A percentile compares a stretch with the other conserved stretches of the same genome.
Evolutionary conservation across 257 asterid species (phyloP).

Genomic region (Gentiana dahurica): DNA sequence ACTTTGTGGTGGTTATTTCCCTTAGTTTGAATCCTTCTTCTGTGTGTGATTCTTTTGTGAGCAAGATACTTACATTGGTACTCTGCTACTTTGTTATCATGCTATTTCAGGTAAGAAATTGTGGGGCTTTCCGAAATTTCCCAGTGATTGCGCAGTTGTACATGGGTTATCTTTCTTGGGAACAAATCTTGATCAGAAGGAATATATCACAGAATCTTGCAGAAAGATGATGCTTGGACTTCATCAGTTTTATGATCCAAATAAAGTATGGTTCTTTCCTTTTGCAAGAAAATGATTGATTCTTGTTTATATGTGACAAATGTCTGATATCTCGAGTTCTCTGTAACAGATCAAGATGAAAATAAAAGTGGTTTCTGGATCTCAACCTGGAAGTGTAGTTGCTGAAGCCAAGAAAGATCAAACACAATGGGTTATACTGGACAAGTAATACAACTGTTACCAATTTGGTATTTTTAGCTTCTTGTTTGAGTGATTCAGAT

Average conservation of each 20-base stretch:
- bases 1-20: constrained; percentile 43
- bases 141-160: constrained; percentile 44
- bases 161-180: constrained; percentile 35
- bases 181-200: constrained; percentile 54
- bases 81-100: too few relatives aligned
- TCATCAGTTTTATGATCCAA: constrained; percentile 46
- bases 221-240: constrained; percentile 56
- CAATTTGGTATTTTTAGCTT: constrained; percentile 3
- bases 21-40: constrained; percentile 11
- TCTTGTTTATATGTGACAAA: neutral
- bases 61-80: too few relatives aligned
- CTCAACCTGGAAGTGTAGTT: constrained; percentile 61
- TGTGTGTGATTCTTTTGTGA: too few relatives aligned
- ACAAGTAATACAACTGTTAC: constrained; percentile 44
- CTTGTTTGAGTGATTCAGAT: neutral
- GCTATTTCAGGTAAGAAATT: constrained; percentile 25
- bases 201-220: constrained; percentile 49
- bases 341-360: constrained; percentile 49
- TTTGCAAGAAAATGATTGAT: neutral
- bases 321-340: constrained; percentile 1
- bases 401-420: constrained; percentile 63
- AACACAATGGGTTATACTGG: constrained; percentile 74
- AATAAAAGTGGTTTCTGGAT: constrained; percentile 54
- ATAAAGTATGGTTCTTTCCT: constrained; percentile 35
- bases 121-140: constrained; percentile 54